Conservation (phyloP, 176 grass and related monocot genomes). For the Avena insularis region DNA sequence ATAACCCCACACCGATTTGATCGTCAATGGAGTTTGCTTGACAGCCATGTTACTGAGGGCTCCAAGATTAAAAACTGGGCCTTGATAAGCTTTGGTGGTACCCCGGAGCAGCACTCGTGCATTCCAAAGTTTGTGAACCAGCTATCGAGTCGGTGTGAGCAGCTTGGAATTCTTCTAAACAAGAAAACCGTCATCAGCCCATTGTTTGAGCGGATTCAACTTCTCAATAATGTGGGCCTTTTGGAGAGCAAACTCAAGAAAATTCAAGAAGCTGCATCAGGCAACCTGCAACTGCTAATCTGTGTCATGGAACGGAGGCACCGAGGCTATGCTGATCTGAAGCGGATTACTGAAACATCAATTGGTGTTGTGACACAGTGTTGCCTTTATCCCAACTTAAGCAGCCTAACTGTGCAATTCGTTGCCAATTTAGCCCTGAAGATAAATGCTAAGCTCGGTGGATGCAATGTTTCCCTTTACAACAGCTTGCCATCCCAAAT, state of each 20-base stretch:
- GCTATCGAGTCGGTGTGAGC: conserved; percentile 71
- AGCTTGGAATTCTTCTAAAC: conserved; percentile 83
- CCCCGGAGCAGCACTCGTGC: conserved; percentile 66
- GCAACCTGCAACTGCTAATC: conserved; percentile 85
- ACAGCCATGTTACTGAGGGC: conserved; percentile 89
- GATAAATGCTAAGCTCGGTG: conserved; percentile 92
- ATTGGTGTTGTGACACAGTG: conserved; percentile 92
- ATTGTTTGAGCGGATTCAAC: conserved; percentile 76
- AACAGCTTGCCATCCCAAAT: conserved; percentile 86
- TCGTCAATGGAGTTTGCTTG: conserved; percentile 84
- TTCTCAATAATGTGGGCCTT: conserved; percentile 74
- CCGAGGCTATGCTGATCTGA: conserved; percentile 84
- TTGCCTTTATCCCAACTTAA: conserved; percentile 90
- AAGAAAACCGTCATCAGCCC: conserved; percentile 73
- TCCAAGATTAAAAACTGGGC: conserved; percentile 81
- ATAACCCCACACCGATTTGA: conserved; percentile 84
- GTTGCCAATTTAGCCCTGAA: conserved; percentile 83
- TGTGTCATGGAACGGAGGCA: conserved; percentile 92
- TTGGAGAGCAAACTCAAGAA: conserved; percentile 78
- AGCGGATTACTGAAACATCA: conserved; percentile 85
- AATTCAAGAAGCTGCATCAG: conserved; percentile 77
- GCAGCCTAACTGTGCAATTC: conserved; percentile 76
- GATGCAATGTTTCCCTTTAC: conserved; percentile 75
- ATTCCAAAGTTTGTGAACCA: conserved; percentile 85
- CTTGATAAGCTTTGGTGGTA: conserved; percentile 94